These are phyloP conservation scores for Raphanus hybrid DNA, from an alignment of 441 rosid genomes.

Conservation along the genomic window DNA sequence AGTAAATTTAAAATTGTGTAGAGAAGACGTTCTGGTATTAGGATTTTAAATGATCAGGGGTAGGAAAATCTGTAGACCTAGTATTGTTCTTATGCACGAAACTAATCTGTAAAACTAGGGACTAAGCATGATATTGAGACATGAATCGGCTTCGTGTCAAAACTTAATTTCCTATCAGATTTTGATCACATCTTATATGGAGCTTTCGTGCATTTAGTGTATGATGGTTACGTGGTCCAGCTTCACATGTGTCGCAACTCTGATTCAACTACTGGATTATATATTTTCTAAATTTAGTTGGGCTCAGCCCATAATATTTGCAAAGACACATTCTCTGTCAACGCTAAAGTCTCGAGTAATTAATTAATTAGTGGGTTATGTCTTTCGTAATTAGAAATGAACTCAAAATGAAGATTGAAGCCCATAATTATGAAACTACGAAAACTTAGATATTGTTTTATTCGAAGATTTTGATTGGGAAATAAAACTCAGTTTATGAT, in stretches of 20 bases:
- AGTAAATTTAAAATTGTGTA: too few species aligned
- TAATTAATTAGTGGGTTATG: neutral
- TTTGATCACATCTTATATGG: neutral
- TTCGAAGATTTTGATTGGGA: neutral
- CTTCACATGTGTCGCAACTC: neutral
- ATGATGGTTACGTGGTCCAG: neutral
- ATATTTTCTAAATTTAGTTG: neutral
- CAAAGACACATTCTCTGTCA: neutral
- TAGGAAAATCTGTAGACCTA: neutral
- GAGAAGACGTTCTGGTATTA: neutral
- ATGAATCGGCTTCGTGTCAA: neutral
- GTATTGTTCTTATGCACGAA: neutral
- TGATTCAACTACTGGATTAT: neutral
- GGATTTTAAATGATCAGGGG: neutral
- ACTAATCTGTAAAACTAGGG: neutral
- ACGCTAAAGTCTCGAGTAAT: neutral
- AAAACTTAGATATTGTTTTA: neutral
- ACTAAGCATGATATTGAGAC: neutral
- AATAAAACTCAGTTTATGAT: neutral
- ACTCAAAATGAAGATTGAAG: neutral
- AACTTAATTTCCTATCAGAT: neutral
- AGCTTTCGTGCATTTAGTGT: slow-evolving; percentile 1
- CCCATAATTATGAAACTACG: neutral
- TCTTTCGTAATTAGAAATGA: neutral
- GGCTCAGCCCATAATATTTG: neutral